Evolutionary conservation across 1,284 basidiomycete species (phyloP).

Genomic region (Cutaneotrichosporon sp.): DNA sequence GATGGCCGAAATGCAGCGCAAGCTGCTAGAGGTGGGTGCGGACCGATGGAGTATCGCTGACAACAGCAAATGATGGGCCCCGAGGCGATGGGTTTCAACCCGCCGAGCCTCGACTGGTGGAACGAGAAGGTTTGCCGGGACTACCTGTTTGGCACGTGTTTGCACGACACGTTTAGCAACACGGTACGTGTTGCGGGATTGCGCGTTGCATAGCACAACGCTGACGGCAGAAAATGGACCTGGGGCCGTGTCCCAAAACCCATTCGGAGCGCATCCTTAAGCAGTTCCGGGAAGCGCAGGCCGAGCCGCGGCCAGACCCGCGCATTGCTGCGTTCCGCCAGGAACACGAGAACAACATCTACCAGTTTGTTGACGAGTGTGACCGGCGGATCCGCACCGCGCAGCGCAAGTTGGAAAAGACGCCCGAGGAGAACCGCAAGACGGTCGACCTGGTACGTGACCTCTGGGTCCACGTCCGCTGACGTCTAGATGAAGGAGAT

Average conservation of each 20-base stretch:
- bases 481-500: slow-evolving; percentile 87
- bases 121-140: slow-evolving; percentile 99
- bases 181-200: slow-evolving; percentile 61
- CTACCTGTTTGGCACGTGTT: slow-evolving; percentile 95
- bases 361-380: slow-evolving; percentile 94
- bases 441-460: slow-evolving; percentile 79
- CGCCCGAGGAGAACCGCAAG: slow-evolving; percentile 98
- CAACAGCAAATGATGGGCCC: slow-evolving; percentile 98
- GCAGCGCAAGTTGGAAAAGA: slow-evolving; percentile 94
- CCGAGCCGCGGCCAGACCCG: slow-evolving; percentile 68
- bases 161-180: slow-evolving; percentile 95
- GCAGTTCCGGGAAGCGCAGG: slow-evolving; percentile 74
- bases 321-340: slow-evolving; percentile 77
- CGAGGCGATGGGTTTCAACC: slow-evolving; percentile 92
- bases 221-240: slow-evolving; percentile 87
- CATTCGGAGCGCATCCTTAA: slow-evolving; percentile 92
- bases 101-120: slow-evolving; percentile 87
- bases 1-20: slow-evolving; percentile 50
- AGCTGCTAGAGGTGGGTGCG: slow-evolving; percentile 48
- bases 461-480: not conserved
- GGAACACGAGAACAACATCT: slow-evolving; percentile 93
- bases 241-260: slow-evolving; percentile 94
- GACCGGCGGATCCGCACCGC: slow-evolving; percentile 91
- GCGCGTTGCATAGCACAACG: not conserved
- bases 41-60: not conserved